phyloP scores from a whole-genome alignment of 2,329 filamentous ascomycete species.

The Pyrenophora graminea region DNA sequence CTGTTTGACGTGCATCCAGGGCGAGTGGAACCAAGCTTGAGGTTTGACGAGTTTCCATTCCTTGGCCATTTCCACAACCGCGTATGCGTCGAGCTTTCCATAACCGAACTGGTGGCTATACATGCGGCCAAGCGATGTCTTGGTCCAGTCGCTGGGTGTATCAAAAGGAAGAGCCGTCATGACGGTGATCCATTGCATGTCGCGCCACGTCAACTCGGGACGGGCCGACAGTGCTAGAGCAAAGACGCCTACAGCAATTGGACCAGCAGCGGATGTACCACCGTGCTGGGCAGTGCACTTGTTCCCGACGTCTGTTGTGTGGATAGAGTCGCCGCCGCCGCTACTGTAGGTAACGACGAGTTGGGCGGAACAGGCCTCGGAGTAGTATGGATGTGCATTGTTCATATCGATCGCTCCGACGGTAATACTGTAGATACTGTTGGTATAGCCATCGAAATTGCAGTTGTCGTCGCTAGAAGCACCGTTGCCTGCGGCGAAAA shows the following conservation, averaged over 20 bases:
- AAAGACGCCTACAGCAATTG: slow-evolving; percentile 88
- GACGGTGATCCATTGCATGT: slow-evolving; percentile 89
- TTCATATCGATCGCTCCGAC: slow-evolving; percentile 89
- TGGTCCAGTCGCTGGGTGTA: slow-evolving; percentile 78
- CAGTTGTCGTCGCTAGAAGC: slow-evolving; percentile 89
- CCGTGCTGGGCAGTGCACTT: slow-evolving; percentile 82
- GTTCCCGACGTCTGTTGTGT: slow-evolving; percentile 95
- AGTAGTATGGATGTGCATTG: slow-evolving; percentile 92
- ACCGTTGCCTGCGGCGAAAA: slow-evolving; percentile 96
- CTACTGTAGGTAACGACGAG: slow-evolving; percentile 97
- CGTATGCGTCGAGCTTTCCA: slow-evolving; percentile 89
- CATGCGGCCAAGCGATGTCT: slow-evolving; percentile 77
- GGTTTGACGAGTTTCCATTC: slow-evolving; percentile 88
- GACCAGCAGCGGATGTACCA: slow-evolving; percentile 93
- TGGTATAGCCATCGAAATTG: slow-evolving; percentile 99
- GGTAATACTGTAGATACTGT: slow-evolving; percentile 98
- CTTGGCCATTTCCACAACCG: slow-evolving; percentile 82
- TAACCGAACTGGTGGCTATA: slow-evolving; percentile 96
- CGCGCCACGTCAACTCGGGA: slow-evolving; percentile 88
- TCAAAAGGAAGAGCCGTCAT: slow-evolving; percentile 83
- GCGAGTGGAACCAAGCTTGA: slow-evolving; percentile 91
- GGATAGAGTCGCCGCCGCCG: slow-evolving; percentile 84
- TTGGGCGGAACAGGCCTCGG: slow-evolving; percentile 92
- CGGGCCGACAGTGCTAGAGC: slow-evolving; percentile 84
- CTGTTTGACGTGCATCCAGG: slow-evolving; percentile 89